A percentile compares a stretch with the other conserved stretches of the same genome.
Evolutionary conservation across 2,329 filamentous ascomycete genomes (phyloP).

Genomic region (Rutstroemia sp.): DNA sequence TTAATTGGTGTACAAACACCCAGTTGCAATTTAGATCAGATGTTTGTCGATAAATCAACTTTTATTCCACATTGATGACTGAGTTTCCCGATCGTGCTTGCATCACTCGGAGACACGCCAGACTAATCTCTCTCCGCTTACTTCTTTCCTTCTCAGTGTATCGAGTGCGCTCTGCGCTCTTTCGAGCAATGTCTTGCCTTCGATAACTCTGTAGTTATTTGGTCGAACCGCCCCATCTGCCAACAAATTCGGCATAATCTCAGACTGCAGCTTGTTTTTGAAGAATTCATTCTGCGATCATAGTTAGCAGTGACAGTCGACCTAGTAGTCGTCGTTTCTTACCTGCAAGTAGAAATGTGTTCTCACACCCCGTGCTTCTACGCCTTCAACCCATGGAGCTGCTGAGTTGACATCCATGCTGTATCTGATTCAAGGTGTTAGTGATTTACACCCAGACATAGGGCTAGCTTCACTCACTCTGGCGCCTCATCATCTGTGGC

Average conservation of each 20-base stretch:
- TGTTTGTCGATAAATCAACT: neutral
- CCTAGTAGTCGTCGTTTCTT: slow-evolving; percentile 16
- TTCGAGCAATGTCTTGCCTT: slow-evolving; percentile 32
- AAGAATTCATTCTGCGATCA: slow-evolving; percentile 45
- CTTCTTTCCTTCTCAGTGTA: slow-evolving; percentile 35
- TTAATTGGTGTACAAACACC: neutral
- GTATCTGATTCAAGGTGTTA: slow-evolving; percentile 21
- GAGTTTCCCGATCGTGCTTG: neutral
- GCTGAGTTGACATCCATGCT: slow-evolving; percentile 42
- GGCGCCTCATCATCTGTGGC: slow-evolving; percentile 40
- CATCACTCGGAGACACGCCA: slow-evolving; percentile 15
- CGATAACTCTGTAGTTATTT: slow-evolving; percentile 34
- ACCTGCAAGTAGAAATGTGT: slow-evolving; percentile 47
- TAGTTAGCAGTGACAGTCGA: neutral
- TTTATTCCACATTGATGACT: neutral
- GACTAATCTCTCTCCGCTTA: slow-evolving; percentile 38
- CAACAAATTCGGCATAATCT: slow-evolving; percentile 27
- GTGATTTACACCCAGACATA: neutral
- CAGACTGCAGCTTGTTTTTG: slow-evolving; percentile 30
- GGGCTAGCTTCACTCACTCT: slow-evolving; percentile 29
- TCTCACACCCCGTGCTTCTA: slow-evolving; percentile 44
- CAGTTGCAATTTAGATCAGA: neutral
- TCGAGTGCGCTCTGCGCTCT: slow-evolving; percentile 35
- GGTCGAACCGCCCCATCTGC: slow-evolving; percentile 34
- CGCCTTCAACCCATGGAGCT: slow-evolving; percentile 44